Evolutionary conservation across 768 basidiomycete genomes (phyloP), one percentile per base, ranked within the genome.

Genomic region (Pleurotus ostreatus): DNA sequence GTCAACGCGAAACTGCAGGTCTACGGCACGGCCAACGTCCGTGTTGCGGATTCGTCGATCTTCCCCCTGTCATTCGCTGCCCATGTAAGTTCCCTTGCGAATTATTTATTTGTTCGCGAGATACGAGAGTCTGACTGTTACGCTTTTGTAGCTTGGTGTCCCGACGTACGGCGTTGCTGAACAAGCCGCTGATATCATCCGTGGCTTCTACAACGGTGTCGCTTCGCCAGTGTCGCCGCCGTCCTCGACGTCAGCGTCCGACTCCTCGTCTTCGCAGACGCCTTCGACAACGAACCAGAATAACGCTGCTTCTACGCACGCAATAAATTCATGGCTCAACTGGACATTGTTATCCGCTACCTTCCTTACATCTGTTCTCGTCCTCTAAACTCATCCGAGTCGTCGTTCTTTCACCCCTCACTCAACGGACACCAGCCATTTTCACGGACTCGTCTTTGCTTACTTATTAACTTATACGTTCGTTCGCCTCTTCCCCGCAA

Each of bases 91-190:
- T 23, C 30, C 5, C 5, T 23, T 34, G 6, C 15, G 22, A 23
- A 18, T 20, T 20, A 20, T 20, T 34, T 9, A 34, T 48, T 34
- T 1, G 3, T n/a, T 15, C 12, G n/a, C 2, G 23, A 48, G 7
- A 23, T n/a, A 2, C 22, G 30, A 34, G 30, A 11, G 22, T 48
- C 30, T 23, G 30, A 23, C 47, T 48, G 15, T 11, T 25, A 23
- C 18, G 12, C 22, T n/a, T 23, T 48, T 20, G 15, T 34, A 48
- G 47, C 34, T 55, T 20, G 45, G 41, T 30, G 71, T 76, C 11
- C 78, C 80, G 55, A 63, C 81, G 37, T 83, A 79, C 60, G 80
- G 77, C 18, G 70, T 84, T n/a, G 79, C 79, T 5, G 81, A 81
- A 68, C 80, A 80, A 63, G 79, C 79, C 15, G 79, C 78, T 3